Evolutionary conservation across 1,139 yeast species (phyloP).

Genomic region (Barnettozyma hawaiiensis): DNA sequence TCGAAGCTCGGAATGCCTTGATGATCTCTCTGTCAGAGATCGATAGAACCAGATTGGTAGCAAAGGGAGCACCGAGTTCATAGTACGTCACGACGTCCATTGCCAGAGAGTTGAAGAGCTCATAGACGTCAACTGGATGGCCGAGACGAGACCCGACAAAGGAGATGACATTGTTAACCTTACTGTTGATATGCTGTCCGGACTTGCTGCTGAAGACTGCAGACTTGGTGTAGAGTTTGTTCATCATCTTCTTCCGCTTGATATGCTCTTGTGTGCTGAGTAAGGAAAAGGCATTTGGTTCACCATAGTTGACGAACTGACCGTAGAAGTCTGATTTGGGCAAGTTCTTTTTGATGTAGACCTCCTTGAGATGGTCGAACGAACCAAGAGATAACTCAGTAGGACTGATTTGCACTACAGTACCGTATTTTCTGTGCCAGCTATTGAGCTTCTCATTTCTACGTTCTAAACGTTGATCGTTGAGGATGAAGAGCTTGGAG

Average conservation of each 20-base stretch:
- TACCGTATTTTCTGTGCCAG: slow-evolving; percentile 54
- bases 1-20: slow-evolving; percentile 45
- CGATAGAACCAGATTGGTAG: slow-evolving; percentile 36
- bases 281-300: slow-evolving; percentile 53
- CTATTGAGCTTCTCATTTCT: slow-evolving; percentile 47
- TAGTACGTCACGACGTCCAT: slow-evolving; percentile 64
- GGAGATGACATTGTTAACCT: slow-evolving; percentile 29
- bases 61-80: slow-evolving; percentile 45
- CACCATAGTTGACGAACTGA: slow-evolving; percentile 56
- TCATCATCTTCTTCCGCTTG: slow-evolving; percentile 42
- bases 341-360: slow-evolving; percentile 49
- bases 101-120: slow-evolving; percentile 63
- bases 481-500: slow-evolving; percentile 42
- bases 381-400: slow-evolving; percentile 57
- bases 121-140: slow-evolving; percentile 46
- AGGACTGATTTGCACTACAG: slow-evolving; percentile 58
- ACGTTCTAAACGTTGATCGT: slow-evolving; percentile 46
- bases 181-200: slow-evolving; percentile 20
- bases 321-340: slow-evolving; percentile 59
- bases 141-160: slow-evolving; percentile 15
- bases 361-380: slow-evolving; percentile 44
- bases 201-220: slow-evolving; percentile 18
- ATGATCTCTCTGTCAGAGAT: slow-evolving; percentile 41
- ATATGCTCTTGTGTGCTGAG: slow-evolving; percentile 46
- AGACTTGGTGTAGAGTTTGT: slow-evolving; percentile 46